phyloP scores from a whole-genome alignment of 805 yeast genomes.

The Cyberlindnera japonica region DNA sequence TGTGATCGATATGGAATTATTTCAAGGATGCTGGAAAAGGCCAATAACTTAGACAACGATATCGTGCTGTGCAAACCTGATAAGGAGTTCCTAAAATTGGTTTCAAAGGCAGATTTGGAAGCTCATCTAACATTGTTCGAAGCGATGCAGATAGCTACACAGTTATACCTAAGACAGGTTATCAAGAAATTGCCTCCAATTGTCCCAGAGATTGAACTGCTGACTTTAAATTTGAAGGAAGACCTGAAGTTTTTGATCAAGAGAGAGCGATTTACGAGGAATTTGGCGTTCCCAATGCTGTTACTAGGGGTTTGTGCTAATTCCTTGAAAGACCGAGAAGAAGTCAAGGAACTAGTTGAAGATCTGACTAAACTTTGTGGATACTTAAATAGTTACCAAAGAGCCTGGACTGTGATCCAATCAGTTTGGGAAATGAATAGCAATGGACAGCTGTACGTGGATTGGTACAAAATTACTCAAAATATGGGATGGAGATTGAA shows the following conservation, averaged over 20 bases:
- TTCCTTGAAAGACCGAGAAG: constrained; percentile 22
- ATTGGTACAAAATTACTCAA: constrained; percentile 40
- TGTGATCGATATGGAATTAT: constrained; percentile 19
- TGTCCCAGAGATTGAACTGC: constrained; percentile 47
- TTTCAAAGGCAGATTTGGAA: constrained; percentile 42
- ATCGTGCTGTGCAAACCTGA: constrained; percentile 48
- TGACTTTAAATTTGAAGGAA: constrained; percentile 44
- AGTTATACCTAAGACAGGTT: constrained; percentile 51
- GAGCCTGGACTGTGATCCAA: constrained; percentile 35
- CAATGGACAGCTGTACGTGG: constrained; percentile 33
- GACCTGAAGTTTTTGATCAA: constrained; percentile 50
- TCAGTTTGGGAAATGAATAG: constrained; percentile 38
- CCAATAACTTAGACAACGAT: constrained; percentile 37
- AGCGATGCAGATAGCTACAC: constrained; percentile 51
- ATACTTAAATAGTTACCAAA: constrained; percentile 32
- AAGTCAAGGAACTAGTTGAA: constrained; percentile 27
- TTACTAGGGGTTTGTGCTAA: constrained; percentile 33
- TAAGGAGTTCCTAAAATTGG: constrained; percentile 32
- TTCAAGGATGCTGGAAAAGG: constrained; percentile 18
- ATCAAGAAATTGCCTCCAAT: constrained; percentile 49
- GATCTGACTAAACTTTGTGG: constrained; percentile 28
- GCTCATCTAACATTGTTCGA: constrained; percentile 57
- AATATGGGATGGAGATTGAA: constrained; percentile 38
- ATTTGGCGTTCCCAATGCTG: constrained; percentile 39
- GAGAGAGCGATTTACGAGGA: constrained; percentile 45